Base-by-base conservation (phyloP, 345 rosid species). In the Gossypium arboreum region DNA sequence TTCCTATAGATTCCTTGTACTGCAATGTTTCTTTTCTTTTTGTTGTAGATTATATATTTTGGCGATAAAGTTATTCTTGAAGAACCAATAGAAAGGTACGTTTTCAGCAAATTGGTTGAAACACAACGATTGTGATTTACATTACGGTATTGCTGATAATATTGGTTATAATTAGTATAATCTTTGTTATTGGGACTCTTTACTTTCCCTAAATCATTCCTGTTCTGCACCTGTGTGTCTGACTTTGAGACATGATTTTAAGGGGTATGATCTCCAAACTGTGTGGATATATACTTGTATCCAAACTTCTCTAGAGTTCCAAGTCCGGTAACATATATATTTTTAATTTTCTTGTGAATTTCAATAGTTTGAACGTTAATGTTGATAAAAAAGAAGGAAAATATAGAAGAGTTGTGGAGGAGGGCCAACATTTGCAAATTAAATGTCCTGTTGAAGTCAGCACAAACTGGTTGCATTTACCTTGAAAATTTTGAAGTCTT, bases 11-110 rank as follows among this genome's bases (percentile, higher is more conserved):
- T 55, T 8, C 24, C 58, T 54, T 16, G 58, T 11, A 54, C n/a
- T 54, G 58, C 69, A 39, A 39, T 22, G 12, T 47, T 51, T 59
- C 9, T 57, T 22, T 13, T 57, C 25, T 65, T 56, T 77, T 34
- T 76, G 1, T 75, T 75, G 81, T 79, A 94, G 98, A 83, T 93
- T 76, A 79, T 88, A 56, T 87, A 88, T 85, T 93, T 95, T 75
- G 94, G 98, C 74, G 97, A 95, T 78, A 90, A 84, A 75, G 87
- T 84, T 56, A 95, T 95, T 76, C 85, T 87, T 43, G 98, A 95
- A 79, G 97, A 95, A 77, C 93, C 98, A 13, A 80, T 95, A 2
- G 97, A 95, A 81, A 88, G 94, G 98, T 94, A 79, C 74, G 66
- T 71, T 79, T 47, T 71, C 45, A 5, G 8, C 4, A 52, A 22